These are phyloP conservation scores for Podospora pseudocomata DNA, from an alignment of 495 filamentous ascomycete species.

Conservation along the genomic window DNA sequence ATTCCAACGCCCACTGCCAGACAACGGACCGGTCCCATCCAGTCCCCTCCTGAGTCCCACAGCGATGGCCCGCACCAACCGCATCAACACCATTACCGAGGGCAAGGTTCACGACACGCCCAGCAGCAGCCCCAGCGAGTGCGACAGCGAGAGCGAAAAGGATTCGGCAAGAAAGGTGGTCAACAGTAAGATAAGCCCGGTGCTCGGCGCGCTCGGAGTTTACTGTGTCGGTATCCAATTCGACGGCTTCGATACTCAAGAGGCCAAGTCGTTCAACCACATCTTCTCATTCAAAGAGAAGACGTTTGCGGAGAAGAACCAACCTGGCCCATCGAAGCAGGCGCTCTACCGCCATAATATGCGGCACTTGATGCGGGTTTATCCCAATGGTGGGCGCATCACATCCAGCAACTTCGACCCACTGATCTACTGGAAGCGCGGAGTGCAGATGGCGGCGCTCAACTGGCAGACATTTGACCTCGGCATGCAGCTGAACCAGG, in stretches of 20 bases:
- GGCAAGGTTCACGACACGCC: constrained; percentile 47
- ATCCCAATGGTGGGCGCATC: constrained; percentile 75
- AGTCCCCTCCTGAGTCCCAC: constrained; percentile 51
- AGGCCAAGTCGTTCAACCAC: constrained; percentile 84
- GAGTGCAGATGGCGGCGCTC: constrained; percentile 92
- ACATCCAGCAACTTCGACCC: constrained; percentile 91
- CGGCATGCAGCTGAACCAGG: constrained; percentile 91
- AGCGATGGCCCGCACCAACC: constrained; percentile 34
- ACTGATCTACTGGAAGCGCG: constrained; percentile 84
- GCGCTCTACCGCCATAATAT: constrained; percentile 85
- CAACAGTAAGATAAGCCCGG: constrained; percentile 80
- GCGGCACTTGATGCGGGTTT: constrained; percentile 87
- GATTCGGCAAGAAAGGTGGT: constrained; percentile 53
- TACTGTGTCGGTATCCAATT: constrained; percentile 88
- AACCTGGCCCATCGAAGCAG: constrained; percentile 64
- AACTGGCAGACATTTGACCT: constrained; percentile 99
- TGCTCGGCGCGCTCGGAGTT: constrained; percentile 80
- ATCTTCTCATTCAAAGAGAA: constrained; percentile 89
- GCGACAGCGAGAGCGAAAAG: constrained; percentile 55
- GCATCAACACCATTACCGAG: constrained; percentile 48
- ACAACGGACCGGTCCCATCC: constrained; percentile 49
- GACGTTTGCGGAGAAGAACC: constrained; percentile 73
- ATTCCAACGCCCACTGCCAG: constrained; percentile 53
- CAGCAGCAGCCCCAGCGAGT: constrained; percentile 56
- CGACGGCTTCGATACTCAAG: constrained; percentile 63